phyloP scores from a whole-genome alignment of 306 rosid species.

The Casuarina equisetifolia region DNA sequence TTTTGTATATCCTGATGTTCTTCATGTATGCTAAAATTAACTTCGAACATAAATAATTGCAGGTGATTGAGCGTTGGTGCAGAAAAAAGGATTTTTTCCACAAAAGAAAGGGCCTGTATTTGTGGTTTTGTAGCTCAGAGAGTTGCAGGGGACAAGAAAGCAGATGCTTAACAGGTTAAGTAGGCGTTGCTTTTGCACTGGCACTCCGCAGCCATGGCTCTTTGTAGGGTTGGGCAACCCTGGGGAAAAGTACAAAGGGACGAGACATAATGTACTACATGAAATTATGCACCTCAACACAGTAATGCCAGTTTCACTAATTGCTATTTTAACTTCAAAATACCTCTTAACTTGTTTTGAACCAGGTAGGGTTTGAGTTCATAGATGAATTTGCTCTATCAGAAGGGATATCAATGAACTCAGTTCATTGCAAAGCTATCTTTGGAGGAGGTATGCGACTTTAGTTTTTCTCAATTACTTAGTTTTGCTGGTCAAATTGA shows the following conservation, averaged over 20 bases:
- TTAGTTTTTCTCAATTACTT: constrained; percentile 4
- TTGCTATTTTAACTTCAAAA: background rate
- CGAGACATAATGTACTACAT: constrained; percentile 75
- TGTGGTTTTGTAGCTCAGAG: background rate
- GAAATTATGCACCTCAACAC: background rate
- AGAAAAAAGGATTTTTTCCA: background rate
- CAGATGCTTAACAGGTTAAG: constrained; percentile 47
- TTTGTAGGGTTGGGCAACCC: constrained; percentile 87
- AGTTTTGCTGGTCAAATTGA: constrained; percentile 27
- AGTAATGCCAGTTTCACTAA: background rate
- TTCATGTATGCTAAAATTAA: background rate
- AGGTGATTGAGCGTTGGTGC: background rate
- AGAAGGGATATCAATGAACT: constrained; percentile 58
- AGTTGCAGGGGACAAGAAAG: background rate
- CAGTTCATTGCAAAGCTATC: constrained; percentile 72
- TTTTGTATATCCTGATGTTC: background rate
- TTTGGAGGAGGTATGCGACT: constrained; percentile 64
- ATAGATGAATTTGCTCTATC: constrained; percentile 80
- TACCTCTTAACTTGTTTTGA: constrained; percentile 5
- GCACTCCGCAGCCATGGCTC: constrained; percentile 67
- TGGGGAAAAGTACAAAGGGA: constrained; percentile 74
- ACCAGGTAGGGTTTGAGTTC: constrained; percentile 83
- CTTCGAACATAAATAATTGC: background rate
- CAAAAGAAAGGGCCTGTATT: background rate
- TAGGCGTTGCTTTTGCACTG: constrained; percentile 53